Conservation (phyloP, 257 asterid species). For the Ilex aquifolium region DNA sequence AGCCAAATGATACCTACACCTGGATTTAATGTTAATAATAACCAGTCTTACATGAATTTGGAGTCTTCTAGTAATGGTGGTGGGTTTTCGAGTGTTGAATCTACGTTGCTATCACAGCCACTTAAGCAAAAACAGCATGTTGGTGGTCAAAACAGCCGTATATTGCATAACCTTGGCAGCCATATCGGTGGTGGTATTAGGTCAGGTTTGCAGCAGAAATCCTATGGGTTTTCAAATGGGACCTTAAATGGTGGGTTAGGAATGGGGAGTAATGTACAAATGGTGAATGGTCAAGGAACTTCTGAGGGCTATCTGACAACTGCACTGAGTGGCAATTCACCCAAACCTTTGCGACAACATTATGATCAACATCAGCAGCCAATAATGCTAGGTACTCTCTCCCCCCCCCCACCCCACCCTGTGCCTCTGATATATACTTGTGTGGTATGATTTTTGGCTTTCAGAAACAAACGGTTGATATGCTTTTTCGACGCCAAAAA, state of each 20-base stretch:
- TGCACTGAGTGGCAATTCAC: constrained; percentile 46
- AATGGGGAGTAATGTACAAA: constrained; percentile 44
- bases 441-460: too few relatives aligned
- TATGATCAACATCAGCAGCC: constrained; percentile 69
- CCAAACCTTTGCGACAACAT: constrained; percentile 45
- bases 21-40: constrained; percentile 55
- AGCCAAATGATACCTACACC: constrained; percentile 98
- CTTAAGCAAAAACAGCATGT: constrained; percentile 66
- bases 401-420: not conserved
- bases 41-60: constrained; percentile 44
- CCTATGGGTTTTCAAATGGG: constrained; percentile 63
- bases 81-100: constrained; percentile 50
- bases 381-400: constrained; percentile 45
- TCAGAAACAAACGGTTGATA: too few relatives aligned
- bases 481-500: not conserved
- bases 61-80: constrained; percentile 51
- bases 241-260: constrained; percentile 64
- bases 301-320: constrained; percentile 56
- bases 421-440: not conserved
- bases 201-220: constrained; percentile 68
- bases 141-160: constrained; percentile 73
- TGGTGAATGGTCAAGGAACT: constrained; percentile 46
- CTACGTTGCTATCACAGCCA: constrained; percentile 56
- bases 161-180: constrained; percentile 73
- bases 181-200: constrained; percentile 78